Conservation (phyloP, 2,329 filamentous ascomycete genomes). For the Colletotrichum brevisporum region DNA sequence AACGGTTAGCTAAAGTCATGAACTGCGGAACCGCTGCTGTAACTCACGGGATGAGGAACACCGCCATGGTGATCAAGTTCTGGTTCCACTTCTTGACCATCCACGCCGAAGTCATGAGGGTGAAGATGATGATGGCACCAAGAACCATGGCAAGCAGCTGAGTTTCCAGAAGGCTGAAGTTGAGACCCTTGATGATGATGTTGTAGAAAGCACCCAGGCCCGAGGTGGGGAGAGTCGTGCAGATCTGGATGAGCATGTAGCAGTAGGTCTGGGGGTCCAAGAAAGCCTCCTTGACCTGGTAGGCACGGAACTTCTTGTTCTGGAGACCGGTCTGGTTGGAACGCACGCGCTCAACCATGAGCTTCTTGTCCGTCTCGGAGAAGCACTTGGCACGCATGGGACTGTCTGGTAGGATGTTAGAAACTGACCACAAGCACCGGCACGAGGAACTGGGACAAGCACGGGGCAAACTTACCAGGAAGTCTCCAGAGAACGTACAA, state of each 20-base stretch:
- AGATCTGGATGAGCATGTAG: slow-evolving; percentile 36
- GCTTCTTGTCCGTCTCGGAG: slow-evolving; percentile 49
- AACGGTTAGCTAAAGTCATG: slow-evolving; percentile 14
- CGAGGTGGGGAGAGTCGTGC: slow-evolving; percentile 44
- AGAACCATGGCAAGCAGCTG: slow-evolving; percentile 47
- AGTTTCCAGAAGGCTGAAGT: slow-evolving; percentile 45
- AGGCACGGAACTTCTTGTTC: slow-evolving; percentile 29
- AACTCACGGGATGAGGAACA: slow-evolving; percentile 21
- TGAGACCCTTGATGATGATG: slow-evolving; percentile 45
- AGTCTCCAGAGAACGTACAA: slow-evolving; percentile 56
- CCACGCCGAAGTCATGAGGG: slow-evolving; percentile 23
- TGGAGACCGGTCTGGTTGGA: slow-evolving; percentile 51
- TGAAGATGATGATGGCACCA: slow-evolving; percentile 28
- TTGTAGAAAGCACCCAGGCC: slow-evolving; percentile 45
- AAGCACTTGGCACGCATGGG: slow-evolving; percentile 49
- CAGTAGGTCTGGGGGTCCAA: slow-evolving; percentile 25
- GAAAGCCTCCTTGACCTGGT: slow-evolving; percentile 31
- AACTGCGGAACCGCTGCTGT: background rate
- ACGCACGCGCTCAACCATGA: slow-evolving; percentile 55
- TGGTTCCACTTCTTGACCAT: slow-evolving; percentile 29
- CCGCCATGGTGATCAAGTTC: slow-evolving; percentile 41
- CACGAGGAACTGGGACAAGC: background rate
- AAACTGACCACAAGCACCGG: slow-evolving; percentile 50
- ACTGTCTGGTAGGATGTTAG: slow-evolving; percentile 47
- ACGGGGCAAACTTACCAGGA: slow-evolving; percentile 52